Evolutionary conservation across 495 filamentous ascomycete species (phyloP), one percentile per base, ranked within the genome.

Genomic region (Cercophora samala): DNA sequence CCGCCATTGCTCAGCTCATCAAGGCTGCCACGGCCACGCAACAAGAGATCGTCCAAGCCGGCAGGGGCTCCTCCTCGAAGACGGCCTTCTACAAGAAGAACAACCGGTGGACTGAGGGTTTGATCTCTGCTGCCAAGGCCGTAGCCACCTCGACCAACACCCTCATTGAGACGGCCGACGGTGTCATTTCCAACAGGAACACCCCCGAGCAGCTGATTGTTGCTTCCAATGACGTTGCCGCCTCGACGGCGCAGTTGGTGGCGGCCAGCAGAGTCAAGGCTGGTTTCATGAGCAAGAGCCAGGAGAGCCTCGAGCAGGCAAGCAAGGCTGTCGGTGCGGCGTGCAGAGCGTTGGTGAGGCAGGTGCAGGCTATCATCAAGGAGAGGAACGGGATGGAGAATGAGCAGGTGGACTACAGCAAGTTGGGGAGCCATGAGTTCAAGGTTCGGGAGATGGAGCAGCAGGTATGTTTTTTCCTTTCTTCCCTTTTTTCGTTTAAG

Each of bases 61-160:
- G 95, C 18, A 89, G 92, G 15, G 95, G 95, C 63, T 90, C 87
- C 64, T 91, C 92, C 51, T 95, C 93, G 52, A 85, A 87, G 24
- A 93, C 94, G n/a, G 92, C 93, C 46, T 99, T 98, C 83, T 99
- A 99, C 88, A 99, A 99, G 86, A 97, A 97, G 82, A 96, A 97
- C 84, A 87, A 87, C 77, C 88, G 95, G 53, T 99, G 95, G 95
- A 98, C 95, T 0, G 96, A 99, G 75, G 95, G 95, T 59, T 85
- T 99, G 58, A 97, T 99, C 76, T 96, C 91, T 42, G 95, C 95
- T 4, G 95, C 95, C 61, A 98, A 98, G 80, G 95, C 95, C 1
- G 96, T 99, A 6, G 95, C 95, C 15, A 75, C 82, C 3, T 93
- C 91, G 0, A 99, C 96, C 55, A 97, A 97, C 81, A 95, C 87